These are phyloP conservation scores for Hippophae rhamnoides DNA, from an alignment of 306 rosid genomes.

Conservation along the genomic window DNA sequence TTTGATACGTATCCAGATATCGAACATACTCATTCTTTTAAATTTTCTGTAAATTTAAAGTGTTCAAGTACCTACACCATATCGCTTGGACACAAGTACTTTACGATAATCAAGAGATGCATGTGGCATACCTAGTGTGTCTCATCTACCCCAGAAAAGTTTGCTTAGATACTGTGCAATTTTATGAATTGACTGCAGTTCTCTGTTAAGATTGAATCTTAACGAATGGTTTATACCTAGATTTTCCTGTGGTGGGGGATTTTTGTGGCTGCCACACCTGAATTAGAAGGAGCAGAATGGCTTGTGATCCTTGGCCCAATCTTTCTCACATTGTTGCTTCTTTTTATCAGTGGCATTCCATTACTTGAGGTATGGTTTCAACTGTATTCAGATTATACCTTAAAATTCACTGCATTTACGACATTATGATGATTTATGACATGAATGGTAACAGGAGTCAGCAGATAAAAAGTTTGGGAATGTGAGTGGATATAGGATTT, in stretches of 20 bases:
- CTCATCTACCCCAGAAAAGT: too few species aligned
- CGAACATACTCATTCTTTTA: too few species aligned
- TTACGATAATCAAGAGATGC: too few species aligned
- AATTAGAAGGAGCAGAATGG: slow-evolving; percentile 76
- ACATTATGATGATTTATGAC: slow-evolving; percentile 17
- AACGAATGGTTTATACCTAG: slow-evolving; percentile 33
- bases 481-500: slow-evolving; percentile 46
- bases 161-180: too few species aligned
- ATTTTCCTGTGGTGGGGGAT: slow-evolving; percentile 97
- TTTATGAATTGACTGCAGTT: not conserved
- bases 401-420: slow-evolving; percentile 4
- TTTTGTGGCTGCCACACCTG: slow-evolving; percentile 73
- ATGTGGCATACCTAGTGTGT: too few species aligned
- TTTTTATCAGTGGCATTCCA: slow-evolving; percentile 89
- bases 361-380: slow-evolving; percentile 74
- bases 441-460: slow-evolving; percentile 53
- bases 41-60: too few species aligned
- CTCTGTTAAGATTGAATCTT: slow-evolving; percentile 13
- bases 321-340: slow-evolving; percentile 83
- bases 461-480: slow-evolving; percentile 90
- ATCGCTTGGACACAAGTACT: too few species aligned
- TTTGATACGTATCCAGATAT: too few species aligned
- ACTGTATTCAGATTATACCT: slow-evolving; percentile 16
- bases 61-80: too few species aligned
- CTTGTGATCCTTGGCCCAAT: slow-evolving; percentile 73